These are phyloP conservation scores for Populus hybrid DNA, from an alignment of 441 rosid species.

Conservation along the genomic window DNA sequence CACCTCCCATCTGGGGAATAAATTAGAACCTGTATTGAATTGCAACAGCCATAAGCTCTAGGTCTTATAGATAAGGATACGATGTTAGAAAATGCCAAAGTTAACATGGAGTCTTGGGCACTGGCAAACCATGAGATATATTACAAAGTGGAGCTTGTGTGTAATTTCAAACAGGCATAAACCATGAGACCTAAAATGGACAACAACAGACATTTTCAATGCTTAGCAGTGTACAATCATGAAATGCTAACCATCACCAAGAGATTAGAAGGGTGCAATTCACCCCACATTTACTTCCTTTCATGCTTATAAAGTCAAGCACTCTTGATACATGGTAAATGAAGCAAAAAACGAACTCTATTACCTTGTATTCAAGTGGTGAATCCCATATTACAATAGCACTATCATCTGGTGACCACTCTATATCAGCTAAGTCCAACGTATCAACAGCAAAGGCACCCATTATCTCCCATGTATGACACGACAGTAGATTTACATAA, in stretches of 20 bases:
- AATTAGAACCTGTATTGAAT: conserved; percentile 25
- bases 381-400: conserved; percentile 92
- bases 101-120: conserved; percentile 1
- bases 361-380: conserved; percentile 82
- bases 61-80: conserved; percentile 9
- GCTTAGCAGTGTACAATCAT: background rate
- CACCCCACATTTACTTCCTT: background rate
- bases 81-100: background rate
- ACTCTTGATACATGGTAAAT: background rate
- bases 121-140: background rate
- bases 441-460: no score
- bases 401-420: conserved; percentile 95
- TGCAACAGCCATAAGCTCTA: conserved; percentile 11
- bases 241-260: background rate
- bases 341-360: conserved; percentile 3
- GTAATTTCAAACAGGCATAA: background rate
- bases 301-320: background rate
- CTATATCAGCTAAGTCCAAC: no score
- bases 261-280: background rate
- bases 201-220: background rate
- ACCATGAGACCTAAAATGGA: background rate
- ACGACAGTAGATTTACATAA: conserved; percentile 77
- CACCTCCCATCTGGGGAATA: no score
- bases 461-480: conserved; percentile 69
- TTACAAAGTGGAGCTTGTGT: background rate